Evolutionary conservation across 768 basidiomycete genomes (phyloP), one percentile per base, ranked within the genome.

Genomic region (Suillus clintonianus): DNA sequence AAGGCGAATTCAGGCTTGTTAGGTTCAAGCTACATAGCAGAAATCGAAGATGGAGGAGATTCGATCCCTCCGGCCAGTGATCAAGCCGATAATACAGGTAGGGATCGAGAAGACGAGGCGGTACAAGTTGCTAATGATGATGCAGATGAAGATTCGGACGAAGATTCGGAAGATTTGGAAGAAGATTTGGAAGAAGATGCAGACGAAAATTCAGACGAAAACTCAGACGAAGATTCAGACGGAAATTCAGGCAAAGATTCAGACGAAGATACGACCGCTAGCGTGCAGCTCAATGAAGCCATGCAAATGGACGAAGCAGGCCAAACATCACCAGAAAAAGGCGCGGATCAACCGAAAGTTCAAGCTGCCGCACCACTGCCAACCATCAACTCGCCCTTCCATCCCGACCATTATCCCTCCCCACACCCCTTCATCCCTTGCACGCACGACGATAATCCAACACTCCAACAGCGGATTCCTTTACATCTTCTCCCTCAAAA

Each of bases 381-480:
- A 3, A 34, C 27, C 17, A 3, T 59, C 2, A 68, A 60, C n/a
- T 70, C 65, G 10, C 64, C 70, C 4, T 82, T 81, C 63, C 67
- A 77, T 61, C 68, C 70, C 0, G 67, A 69, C 9, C 72, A 76
- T 45, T 82, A 83, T 58, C 79, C 81, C 8, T 61, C 69, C 17
- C 78, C 77, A 19, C 81, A 81, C 80, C 80, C 82, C 4, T 60
- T 78, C 5, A 67, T 70, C 1, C 83, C 83, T 0, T 83, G 82
- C 32, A 41, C 59, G 19, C 37, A 56, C 3, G 65, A 65, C 3
- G 67, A 65, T 30, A 36, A 63, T 8, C 68, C 76, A 13, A 42
- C 42, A 5, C 76, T 82, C 30, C 75, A 79, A 62, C 70, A 78
- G 4, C 72, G 71, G 5, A 67, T 82, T 37, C 75, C 79, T 0